A percentile compares a stretch with the other conserved stretches of the same genome.
These are phyloP conservation scores for Fragilaria crotonensis DNA, from an alignment of 108 stramenopile species.

Conservation along the genomic window DNA sequence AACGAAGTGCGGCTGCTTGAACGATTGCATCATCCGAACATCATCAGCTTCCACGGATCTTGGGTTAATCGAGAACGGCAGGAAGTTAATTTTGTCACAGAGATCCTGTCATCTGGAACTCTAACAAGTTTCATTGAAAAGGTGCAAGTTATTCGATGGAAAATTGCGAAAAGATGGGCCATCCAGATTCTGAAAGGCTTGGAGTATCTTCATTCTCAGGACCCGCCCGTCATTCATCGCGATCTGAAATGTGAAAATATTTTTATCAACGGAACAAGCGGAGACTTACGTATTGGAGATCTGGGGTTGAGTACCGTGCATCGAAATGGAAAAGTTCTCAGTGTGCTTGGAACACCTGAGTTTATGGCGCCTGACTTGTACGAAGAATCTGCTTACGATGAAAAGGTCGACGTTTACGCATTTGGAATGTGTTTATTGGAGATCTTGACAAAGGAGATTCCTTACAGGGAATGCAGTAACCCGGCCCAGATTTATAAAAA, in stretches of 20 bases:
- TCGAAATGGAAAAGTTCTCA: slow-evolving; percentile 76
- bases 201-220: slow-evolving; percentile 92
- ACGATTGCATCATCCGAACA: slow-evolving; percentile 89
- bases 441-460: slow-evolving; percentile 94
- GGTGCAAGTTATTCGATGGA: slow-evolving; percentile 94
- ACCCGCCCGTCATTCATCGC: slow-evolving; percentile 98
- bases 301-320: slow-evolving; percentile 91
- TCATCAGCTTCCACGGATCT: slow-evolving; percentile 95
- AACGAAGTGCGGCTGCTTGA: slow-evolving; percentile 95
- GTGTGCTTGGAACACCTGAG: slow-evolving; percentile 96
- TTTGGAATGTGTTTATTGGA: slow-evolving; percentile 98
- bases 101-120: slow-evolving; percentile 92
- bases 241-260: slow-evolving; percentile 97
- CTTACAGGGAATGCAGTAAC: slow-evolving; percentile 91
- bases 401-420: slow-evolving; percentile 98
- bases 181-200: slow-evolving; percentile 93
- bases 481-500: slow-evolving; percentile 95
- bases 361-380: slow-evolving; percentile 99
- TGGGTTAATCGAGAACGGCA: slow-evolving; percentile 95
- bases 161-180: slow-evolving; percentile 94
- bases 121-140: slow-evolving; percentile 90
- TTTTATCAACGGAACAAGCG: slow-evolving; percentile 96
- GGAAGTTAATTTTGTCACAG: slow-evolving; percentile 93
- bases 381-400: slow-evolving; percentile 90
- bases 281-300: slow-evolving; percentile 96